Percentiles rank a stretch among this genome's conserved stretches.
Conservation (phyloP, 1,284 basidiomycete species). For the Moesziomyces globuligerus region DNA sequence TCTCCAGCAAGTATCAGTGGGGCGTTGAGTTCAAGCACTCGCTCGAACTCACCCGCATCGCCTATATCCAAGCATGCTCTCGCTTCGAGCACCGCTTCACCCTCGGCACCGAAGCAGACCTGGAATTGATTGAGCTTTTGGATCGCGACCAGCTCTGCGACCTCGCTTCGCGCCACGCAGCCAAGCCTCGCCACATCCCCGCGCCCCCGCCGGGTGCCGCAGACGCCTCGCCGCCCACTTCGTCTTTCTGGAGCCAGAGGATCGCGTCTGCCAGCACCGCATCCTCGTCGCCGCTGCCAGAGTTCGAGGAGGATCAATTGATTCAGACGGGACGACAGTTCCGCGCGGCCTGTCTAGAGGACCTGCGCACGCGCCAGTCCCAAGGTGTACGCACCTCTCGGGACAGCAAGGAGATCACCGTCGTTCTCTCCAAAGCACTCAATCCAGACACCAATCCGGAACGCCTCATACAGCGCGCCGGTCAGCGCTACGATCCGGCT, state of each 20-base stretch:
- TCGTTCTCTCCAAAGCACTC: slow-evolving; percentile 18
- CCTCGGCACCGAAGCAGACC: slow-evolving; percentile 13
- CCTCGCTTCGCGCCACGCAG: slow-evolving; percentile 1
- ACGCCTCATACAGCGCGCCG: slow-evolving; percentile 6
- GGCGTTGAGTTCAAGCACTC: slow-evolving; percentile 13
- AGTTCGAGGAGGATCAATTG: slow-evolving; percentile 17
- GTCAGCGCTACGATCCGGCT: not conserved
- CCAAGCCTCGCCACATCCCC: slow-evolving; percentile 13
- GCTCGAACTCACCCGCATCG: slow-evolving; percentile 14
- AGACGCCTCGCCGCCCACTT: not conserved
- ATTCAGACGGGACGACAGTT: slow-evolving; percentile 17
- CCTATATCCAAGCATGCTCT: slow-evolving; percentile 28
- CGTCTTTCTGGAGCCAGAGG: slow-evolving; percentile 9
- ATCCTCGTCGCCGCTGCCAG: not conserved
- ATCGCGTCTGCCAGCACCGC: not conserved
- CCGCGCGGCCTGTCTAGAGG: slow-evolving; percentile 20
- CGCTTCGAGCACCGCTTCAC: slow-evolving; percentile 22
- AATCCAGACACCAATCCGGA: slow-evolving; percentile 36
- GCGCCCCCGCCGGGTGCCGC: slow-evolving; percentile 2
- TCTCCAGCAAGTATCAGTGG: slow-evolving; percentile 22
- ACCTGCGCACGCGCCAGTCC: not conserved
- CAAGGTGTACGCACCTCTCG: not conserved
- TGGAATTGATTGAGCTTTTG: slow-evolving; percentile 14
- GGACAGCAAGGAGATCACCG: slow-evolving; percentile 6
- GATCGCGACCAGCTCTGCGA: slow-evolving; percentile 1